These are phyloP conservation scores for Saccharomycopsis fibuligera DNA, from an alignment of 805 yeast genomes.

Conservation along the genomic window DNA sequence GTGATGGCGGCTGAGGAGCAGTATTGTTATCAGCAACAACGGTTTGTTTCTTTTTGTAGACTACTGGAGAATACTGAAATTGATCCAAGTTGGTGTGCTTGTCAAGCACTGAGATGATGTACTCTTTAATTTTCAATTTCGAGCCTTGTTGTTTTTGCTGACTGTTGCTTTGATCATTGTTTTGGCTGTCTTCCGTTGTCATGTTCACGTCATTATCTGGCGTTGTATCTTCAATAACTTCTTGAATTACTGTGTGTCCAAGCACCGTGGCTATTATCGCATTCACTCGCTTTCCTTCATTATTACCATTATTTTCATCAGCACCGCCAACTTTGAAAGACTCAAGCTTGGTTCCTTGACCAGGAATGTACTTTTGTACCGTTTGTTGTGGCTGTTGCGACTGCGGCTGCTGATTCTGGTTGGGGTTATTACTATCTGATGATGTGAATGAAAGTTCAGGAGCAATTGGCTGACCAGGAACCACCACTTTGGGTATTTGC, in stretches of 20 bases:
- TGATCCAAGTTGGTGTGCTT: too few relatives aligned
- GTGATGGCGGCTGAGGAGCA: too few relatives aligned
- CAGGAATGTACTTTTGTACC: constrained; percentile 12
- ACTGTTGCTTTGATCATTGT: not conserved
- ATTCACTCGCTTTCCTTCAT: constrained; percentile 1
- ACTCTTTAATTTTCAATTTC: not conserved
- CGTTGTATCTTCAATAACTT: not conserved
- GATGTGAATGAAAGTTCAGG: too few relatives aligned
- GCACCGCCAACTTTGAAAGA: constrained; percentile 5
- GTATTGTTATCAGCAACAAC: too few relatives aligned
- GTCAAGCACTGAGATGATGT: not conserved
- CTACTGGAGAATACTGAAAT: too few relatives aligned
- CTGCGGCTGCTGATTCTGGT: constrained; percentile 2
- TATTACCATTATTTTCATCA: constrained; percentile 1
- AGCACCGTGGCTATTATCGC: constrained; percentile 1
- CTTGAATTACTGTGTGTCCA: not conserved
- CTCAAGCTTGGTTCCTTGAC: constrained; percentile 13
- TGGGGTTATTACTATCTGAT: too few relatives aligned
- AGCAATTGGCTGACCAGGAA: constrained; percentile 21
- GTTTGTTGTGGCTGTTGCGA: not conserved
- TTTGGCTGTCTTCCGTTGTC: not conserved
- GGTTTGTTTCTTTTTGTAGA: too few relatives aligned
- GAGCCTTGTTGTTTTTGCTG: not conserved
- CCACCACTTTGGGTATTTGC: constrained; percentile 2
- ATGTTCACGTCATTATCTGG: not conserved